Percentiles rank a stretch among this genome's conserved stretches.
Conservation (phyloP, 1,139 yeast species). For the Hemisphaericaspora xylofermentans region DNA sequence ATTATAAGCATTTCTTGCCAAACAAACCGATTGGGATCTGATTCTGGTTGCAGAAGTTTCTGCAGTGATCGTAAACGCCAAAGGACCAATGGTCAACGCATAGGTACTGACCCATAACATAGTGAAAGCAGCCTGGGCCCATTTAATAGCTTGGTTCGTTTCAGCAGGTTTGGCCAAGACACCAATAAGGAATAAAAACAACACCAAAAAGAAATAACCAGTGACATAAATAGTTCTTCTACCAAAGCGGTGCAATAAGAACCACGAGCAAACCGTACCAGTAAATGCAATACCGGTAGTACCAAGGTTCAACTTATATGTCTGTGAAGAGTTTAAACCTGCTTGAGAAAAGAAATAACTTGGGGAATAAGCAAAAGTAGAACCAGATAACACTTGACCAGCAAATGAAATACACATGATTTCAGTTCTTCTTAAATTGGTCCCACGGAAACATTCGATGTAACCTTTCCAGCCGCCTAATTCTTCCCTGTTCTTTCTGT, state of each 20-base stretch:
- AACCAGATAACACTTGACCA: conserved; percentile 25
- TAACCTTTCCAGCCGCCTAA: conserved; percentile 19
- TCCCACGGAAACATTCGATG: conserved; percentile 20
- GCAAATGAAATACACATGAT: conserved; percentile 22
- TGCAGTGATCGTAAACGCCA: conserved; percentile 23
- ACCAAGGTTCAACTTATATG: conserved; percentile 18
- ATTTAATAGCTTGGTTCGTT: conserved; percentile 16
- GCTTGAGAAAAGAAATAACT: conserved; percentile 26
- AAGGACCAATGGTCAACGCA: conserved; percentile 25
- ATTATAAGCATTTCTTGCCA: conserved; percentile 26
- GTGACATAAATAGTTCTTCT: conserved; percentile 24
- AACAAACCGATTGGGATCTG: conserved; percentile 25
- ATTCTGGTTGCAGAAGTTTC: conserved; percentile 27
- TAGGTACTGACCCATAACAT: conserved; percentile 26
- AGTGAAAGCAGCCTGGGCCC: conserved; percentile 26
- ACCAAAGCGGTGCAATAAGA: conserved; percentile 19
- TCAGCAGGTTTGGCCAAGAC: conserved; percentile 35
- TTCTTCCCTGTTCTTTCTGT: conserved; percentile 11
- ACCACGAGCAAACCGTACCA: conserved; percentile 22
- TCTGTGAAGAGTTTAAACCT: conserved; percentile 18
- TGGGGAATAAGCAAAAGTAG: conserved; percentile 25
- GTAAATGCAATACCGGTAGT: conserved; percentile 21
- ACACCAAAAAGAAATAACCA: conserved; percentile 15
- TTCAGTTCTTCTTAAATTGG: conserved; percentile 23
- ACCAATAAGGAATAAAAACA: conserved; percentile 21